Conservation (phyloP, 192 early-diverging fungal genomes). For the Entomortierella parvispora region DNA sequence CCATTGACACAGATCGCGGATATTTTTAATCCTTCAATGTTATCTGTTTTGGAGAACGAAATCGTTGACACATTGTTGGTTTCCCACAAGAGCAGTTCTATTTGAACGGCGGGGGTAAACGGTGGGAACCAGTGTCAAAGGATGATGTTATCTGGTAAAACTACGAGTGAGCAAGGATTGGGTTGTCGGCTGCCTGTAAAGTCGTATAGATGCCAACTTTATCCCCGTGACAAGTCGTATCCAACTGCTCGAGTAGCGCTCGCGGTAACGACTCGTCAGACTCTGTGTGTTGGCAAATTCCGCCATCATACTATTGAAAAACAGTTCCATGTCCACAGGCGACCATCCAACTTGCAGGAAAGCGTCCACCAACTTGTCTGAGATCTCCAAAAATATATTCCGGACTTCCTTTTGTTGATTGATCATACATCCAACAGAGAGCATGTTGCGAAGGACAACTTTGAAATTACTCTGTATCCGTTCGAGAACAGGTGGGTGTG, state of each 20-base stretch:
- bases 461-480: constrained; percentile 55
- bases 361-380: constrained; percentile 46
- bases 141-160: constrained; percentile 26
- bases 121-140: too few relatives aligned
- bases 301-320: constrained; percentile 19
- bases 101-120: too few relatives aligned
- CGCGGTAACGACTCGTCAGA: constrained; percentile 38
- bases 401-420: constrained; percentile 51
- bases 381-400: constrained; percentile 40
- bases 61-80: too few relatives aligned
- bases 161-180: constrained; percentile 46
- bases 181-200: constrained; percentile 37
- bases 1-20: too few relatives aligned
- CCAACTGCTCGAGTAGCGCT: constrained; percentile 43
- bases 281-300: constrained; percentile 26
- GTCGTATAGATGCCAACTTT: constrained; percentile 45
- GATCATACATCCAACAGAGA: constrained; percentile 44
- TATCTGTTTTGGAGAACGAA: too few relatives aligned
- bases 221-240: constrained; percentile 47
- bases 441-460: constrained; percentile 43
- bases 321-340: constrained; percentile 24
- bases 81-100: too few relatives aligned
- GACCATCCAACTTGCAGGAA: constrained; percentile 47
- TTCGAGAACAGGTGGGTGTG: constrained; percentile 34
- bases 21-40: too few relatives aligned